phyloP scores from a whole-genome alignment of 495 filamentous ascomycete genomes.

The Trichoderma gamsii region DNA sequence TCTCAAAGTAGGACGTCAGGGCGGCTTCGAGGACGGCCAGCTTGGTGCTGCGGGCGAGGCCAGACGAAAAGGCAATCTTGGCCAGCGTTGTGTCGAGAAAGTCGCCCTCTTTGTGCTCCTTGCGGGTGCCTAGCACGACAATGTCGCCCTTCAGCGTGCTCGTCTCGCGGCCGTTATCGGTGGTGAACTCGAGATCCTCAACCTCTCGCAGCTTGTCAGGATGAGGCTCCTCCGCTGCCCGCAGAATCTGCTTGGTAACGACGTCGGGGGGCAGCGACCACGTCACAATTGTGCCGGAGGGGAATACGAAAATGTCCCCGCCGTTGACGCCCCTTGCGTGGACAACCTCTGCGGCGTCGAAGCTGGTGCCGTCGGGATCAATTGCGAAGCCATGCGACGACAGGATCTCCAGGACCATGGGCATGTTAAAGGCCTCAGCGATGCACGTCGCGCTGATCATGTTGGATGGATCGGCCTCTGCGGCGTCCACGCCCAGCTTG shows the following conservation, averaged over 20 bases:
- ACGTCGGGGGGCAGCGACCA: conserved; percentile 76
- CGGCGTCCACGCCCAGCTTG: conserved; percentile 8
- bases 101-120: conserved; percentile 38
- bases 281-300: conserved; percentile 88
- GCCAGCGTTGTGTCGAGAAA: conserved; percentile 71
- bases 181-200: conserved; percentile 83
- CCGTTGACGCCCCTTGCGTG: conserved; percentile 48
- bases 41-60: conserved; percentile 91
- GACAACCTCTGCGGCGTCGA: conserved; percentile 55
- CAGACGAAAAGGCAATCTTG: conserved; percentile 94
- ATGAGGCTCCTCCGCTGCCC: conserved; percentile 66
- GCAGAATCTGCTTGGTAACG: conserved; percentile 61
- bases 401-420: conserved; percentile 62
- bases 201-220: conserved; percentile 57
- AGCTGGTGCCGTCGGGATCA: conserved; percentile 52
- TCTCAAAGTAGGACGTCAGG: conserved; percentile 76
- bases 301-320: conserved; percentile 94
- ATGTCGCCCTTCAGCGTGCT: conserved; percentile 82
- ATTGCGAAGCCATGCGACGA: conserved; percentile 63
- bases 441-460: conserved; percentile 76
- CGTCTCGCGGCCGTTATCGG: conserved; percentile 66
- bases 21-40: conserved; percentile 85
- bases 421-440: conserved; percentile 80
- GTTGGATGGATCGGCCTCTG: conserved; percentile 34
- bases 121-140: conserved; percentile 72